A percentile compares a stretch with the other conserved stretches of the same genome.
Evolutionary conservation across 2,329 filamentous ascomycete species (phyloP).

Genomic region (Talaromyces albobiverticillius): DNA sequence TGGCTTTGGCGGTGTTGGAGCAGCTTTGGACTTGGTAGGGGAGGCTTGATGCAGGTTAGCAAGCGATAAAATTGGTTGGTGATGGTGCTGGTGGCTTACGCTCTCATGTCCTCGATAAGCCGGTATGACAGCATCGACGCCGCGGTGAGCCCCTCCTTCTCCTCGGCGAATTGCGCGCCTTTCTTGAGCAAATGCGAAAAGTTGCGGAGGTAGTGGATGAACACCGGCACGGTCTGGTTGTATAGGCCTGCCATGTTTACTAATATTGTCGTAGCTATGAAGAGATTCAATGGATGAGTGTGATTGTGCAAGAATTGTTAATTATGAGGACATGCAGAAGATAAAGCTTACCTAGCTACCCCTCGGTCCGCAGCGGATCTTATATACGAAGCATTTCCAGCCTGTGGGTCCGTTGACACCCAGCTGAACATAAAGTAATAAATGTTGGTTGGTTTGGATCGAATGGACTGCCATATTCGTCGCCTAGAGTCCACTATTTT

Average conservation of each 20-base stretch:
- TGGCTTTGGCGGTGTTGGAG: slow-evolving; percentile 39
- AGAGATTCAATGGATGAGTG: no score
- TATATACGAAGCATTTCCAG: no score
- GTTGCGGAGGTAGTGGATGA: slow-evolving; percentile 44
- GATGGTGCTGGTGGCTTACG: background rate
- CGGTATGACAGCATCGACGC: slow-evolving; percentile 37
- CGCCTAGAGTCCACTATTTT: no score
- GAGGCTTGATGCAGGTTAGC: slow-evolving; percentile 28
- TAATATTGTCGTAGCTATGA: no score
- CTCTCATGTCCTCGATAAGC: slow-evolving; percentile 49
- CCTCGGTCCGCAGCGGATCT: no score
- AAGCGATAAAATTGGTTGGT: background rate
- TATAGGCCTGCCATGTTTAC: slow-evolving; percentile 20
- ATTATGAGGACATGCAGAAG: no score
- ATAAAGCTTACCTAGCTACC: no score
- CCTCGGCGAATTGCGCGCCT: slow-evolving; percentile 39
- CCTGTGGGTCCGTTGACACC: no score
- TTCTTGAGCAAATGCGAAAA: slow-evolving; percentile 45
- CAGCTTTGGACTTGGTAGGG: slow-evolving; percentile 47
- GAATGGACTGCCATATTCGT: no score
- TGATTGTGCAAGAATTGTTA: no score
- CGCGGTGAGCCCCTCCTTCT: slow-evolving; percentile 28
- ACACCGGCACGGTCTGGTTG: slow-evolving; percentile 39
- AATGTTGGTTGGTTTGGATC: no score
- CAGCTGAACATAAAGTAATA: no score